A percentile compares a stretch with the other conserved stretches of the same genome.
These are phyloP conservation scores for Fusarium algeriense DNA, from an alignment of 2,329 filamentous ascomycete genomes.

Conservation along the genomic window DNA sequence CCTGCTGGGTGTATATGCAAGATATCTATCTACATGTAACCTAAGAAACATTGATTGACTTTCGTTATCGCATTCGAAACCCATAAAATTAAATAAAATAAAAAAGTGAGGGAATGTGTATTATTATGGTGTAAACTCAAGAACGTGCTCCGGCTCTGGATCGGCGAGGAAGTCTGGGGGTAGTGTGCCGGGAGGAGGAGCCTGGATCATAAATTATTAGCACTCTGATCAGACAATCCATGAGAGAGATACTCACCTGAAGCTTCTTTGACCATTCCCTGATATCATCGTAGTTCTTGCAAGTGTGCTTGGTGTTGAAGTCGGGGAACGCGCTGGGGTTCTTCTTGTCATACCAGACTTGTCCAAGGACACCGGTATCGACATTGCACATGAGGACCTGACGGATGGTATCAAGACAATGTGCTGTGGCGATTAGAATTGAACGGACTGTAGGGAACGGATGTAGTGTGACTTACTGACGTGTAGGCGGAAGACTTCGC, in stretches of 20 bases:
- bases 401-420: conserved; percentile 71
- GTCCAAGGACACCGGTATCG: conserved; percentile 70
- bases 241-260: conserved; percentile 53
- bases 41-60: not conserved
- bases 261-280: conserved; percentile 65
- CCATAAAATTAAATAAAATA: not conserved
- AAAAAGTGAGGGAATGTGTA: too few species aligned
- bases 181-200: conserved; percentile 31
- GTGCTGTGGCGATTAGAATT: conserved; percentile 44
- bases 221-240: accelerated
- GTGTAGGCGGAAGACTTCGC: conserved; percentile 66
- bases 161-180: conserved; percentile 32
- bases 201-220: conserved; percentile 26
- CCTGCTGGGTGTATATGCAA: not conserved
- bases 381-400: conserved; percentile 74
- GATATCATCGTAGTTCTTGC: conserved; percentile 68
- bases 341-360: conserved; percentile 67
- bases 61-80: not conserved
- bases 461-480: conserved; percentile 59
- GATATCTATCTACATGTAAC: not conserved
- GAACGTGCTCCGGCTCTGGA: conserved; percentile 21
- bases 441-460: accelerated
- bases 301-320: conserved; percentile 71
- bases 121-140: conserved; percentile 34
- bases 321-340: conserved; percentile 67